phyloP scores from a whole-genome alignment of 1,284 basidiomycete species.

The Phylloporus gajari region DNA sequence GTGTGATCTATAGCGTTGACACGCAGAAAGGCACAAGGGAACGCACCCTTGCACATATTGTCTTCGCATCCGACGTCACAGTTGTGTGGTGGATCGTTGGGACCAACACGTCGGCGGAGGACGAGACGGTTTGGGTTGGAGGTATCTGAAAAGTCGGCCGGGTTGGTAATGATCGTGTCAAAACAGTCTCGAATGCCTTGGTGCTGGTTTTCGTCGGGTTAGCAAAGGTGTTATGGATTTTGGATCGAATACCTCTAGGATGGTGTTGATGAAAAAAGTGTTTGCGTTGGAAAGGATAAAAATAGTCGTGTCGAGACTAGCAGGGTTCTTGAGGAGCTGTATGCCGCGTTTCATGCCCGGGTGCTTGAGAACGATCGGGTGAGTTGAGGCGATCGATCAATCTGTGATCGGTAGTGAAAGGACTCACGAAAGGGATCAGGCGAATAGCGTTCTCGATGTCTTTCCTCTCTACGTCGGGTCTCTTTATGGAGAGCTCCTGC shows the following conservation, averaged over 20 bases:
- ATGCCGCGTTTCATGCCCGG: slow-evolving; percentile 94
- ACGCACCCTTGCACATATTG: slow-evolving; percentile 99
- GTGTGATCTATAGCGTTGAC: not conserved
- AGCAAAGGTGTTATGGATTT: too few species aligned
- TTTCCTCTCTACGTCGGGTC: slow-evolving; percentile 71
- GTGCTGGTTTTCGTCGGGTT: too few species aligned
- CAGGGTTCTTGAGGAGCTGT: slow-evolving; percentile 72
- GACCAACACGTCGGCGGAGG: slow-evolving; percentile 80
- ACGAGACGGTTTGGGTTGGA: slow-evolving; percentile 76
- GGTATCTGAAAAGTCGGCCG: slow-evolving; percentile 29
- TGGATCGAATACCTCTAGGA: too few species aligned
- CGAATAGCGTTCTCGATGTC: slow-evolving; percentile 84
- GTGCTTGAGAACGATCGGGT: slow-evolving; percentile 66
- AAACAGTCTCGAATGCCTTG: too few species aligned
- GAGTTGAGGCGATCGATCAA: slow-evolving; percentile 2
- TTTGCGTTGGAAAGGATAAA: slow-evolving; percentile 59
- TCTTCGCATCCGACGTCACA: slow-evolving; percentile 92
- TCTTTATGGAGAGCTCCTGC: slow-evolving; percentile 67
- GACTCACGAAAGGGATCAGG: slow-evolving; percentile 88
- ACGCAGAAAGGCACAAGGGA: too few species aligned
- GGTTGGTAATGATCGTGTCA: too few species aligned
- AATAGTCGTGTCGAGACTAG: slow-evolving; percentile 76
- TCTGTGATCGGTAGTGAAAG: not conserved
- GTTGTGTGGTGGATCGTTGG: slow-evolving; percentile 80
- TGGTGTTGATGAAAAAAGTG: too few species aligned